Conservation (phyloP, 768 basidiomycete species). For the Naganishia antarctica region DNA sequence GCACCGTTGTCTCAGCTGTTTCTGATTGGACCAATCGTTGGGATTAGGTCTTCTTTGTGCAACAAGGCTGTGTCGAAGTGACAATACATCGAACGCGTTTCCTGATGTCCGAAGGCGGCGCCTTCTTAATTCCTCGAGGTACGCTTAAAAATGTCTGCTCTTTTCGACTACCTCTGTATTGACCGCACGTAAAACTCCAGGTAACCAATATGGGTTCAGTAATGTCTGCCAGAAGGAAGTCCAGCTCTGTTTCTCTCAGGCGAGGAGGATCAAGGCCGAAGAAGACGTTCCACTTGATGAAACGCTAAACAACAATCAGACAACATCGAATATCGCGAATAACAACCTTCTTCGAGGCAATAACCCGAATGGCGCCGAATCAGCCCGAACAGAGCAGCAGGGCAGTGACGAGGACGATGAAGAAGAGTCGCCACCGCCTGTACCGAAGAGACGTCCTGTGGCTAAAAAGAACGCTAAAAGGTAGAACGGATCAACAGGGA, state of each 20-base stretch:
- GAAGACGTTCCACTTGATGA: conserved; percentile 30
- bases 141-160: conserved; percentile 29
- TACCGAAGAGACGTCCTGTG: conserved; percentile 9
- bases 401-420: conserved; percentile 2
- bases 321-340: not conserved
- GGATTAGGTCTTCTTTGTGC: conserved; percentile 66
- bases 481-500: not conserved
- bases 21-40: not conserved
- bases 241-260: conserved; percentile 87
- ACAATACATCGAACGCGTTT: conserved; percentile 74
- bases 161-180: not conserved
- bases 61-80: conserved; percentile 82
- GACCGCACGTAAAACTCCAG: conserved; percentile 50
- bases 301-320: conserved; percentile 19
- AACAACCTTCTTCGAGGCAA: not conserved
- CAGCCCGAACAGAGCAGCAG: conserved; percentile 8
- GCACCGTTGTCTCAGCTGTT: not conserved
- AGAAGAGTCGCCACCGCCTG: conserved; percentile 9
- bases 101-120: conserved; percentile 72
- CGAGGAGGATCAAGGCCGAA: conserved; percentile 51
- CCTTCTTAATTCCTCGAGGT: conserved; percentile 89
- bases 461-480: conserved; percentile 9
- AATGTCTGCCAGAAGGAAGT: conserved; percentile 66
- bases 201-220: conserved; percentile 83
- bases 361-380: not conserved